Conservation (phyloP, 176 grass and related monocot species). For the Chrysopogon serrulatus region DNA sequence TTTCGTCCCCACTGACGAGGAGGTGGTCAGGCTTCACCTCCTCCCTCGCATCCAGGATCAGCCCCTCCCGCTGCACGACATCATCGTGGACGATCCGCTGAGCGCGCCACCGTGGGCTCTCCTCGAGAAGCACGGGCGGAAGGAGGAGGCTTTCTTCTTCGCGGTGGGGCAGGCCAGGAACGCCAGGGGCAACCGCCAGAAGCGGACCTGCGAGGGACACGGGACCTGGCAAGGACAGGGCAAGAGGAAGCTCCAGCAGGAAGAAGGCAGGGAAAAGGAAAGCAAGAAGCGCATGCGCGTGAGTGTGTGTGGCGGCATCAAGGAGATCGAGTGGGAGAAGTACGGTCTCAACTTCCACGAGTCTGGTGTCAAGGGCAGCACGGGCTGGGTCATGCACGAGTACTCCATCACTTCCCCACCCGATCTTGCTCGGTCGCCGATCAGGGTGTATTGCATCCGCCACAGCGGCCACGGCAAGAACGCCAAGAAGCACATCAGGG, state of each 20-base stretch:
- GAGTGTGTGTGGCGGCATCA: not conserved
- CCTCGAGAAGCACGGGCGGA: not conserved
- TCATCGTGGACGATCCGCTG: not conserved
- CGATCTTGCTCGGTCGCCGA: not conserved
- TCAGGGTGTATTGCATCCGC: not conserved
- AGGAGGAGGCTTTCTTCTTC: not conserved
- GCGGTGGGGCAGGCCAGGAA: not conserved
- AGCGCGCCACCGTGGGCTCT: not conserved
- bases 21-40: not conserved
- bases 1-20: not conserved
- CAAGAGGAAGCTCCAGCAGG: not conserved
- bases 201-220: not conserved
- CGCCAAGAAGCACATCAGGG: not conserved
- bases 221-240: not conserved
- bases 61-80: not conserved
- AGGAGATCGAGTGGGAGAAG: not conserved
- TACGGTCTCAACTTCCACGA: not conserved
- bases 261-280: not conserved
- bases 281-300: not conserved
- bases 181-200: not conserved
- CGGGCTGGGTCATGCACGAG: conserved; percentile 1
- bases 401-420: not conserved
- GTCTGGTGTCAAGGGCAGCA: not conserved
- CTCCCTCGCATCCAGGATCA: not conserved
- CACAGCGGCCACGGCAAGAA: not conserved